Evolutionary conservation across 768 basidiomycete genomes (phyloP), one percentile per base, ranked within the genome.

Genomic region (Suillus hirtellus): DNA sequence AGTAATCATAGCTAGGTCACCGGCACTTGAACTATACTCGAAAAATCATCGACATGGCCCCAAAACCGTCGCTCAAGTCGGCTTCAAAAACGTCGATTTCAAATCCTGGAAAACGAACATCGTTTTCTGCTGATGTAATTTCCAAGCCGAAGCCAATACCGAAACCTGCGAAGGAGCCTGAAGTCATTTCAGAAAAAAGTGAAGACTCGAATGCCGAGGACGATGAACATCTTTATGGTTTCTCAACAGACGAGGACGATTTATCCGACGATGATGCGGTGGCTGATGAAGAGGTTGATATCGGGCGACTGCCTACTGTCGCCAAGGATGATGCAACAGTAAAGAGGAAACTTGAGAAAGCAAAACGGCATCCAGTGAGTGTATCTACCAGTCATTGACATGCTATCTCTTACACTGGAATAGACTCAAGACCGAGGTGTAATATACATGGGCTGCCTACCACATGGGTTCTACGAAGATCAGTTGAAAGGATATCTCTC

Each of bases 391-490:
- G 56, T 19, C 12, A 21, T 43, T 12, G 19, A 27, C 11, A n/a
- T 15, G 0, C 17, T 11, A 42, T 50, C n/a, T 46, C 46, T 65
- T 63, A 62, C 62, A 27, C 38, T 43, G 43, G 31, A 46, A 37
- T 59, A 65, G 68, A 79, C 80, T 34, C 83, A 81, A 66, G 87
- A 93, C 68, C 85, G 84, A 47, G 97, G 97, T 31, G 94, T 96
- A 0, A 72, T 99, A 24, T 95, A 87, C 80, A 82, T 99, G 60
- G 89, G 95, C 17, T 89, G 95, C 64, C 84, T 99, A 60, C 97
- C 97, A 2, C 95, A 98, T 69, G 97, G 97, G 24, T 99, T 99
- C 78, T 96, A 94, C 77, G 97, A 99, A 77, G 93, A 93, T 61
- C 90, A 98, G 76, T 87, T 99, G 75, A 87, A 86, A 66, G 88